Percentiles rank a stretch among this genome's conserved stretches.
phyloP scores from a whole-genome alignment of 1,284 basidiomycete genomes.

The Cronartium quercuum region DNA sequence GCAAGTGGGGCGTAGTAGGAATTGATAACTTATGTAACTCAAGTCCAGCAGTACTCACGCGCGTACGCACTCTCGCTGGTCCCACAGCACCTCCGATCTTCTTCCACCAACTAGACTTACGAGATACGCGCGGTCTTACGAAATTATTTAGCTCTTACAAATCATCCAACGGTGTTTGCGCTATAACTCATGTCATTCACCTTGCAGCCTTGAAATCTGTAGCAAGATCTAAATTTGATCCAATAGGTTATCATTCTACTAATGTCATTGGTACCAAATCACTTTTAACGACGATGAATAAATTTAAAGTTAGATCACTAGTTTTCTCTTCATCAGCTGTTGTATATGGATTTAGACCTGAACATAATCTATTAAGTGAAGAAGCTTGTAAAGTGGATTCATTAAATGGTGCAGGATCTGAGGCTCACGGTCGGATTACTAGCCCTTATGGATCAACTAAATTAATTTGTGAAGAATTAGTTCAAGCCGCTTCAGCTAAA shows the following conservation, averaged over 20 bases:
- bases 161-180: background rate
- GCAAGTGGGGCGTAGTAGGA: conserved; percentile 13
- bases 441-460: conserved; percentile 31
- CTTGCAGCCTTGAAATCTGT: conserved; percentile 36
- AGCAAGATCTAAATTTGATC: conserved; percentile 14
- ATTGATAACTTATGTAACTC: conserved; percentile 34
- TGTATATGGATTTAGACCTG: conserved; percentile 16
- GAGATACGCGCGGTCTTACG: background rate
- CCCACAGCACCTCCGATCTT: too few species aligned
- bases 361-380: background rate
- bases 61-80: conserved; percentile 3
- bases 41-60: background rate
- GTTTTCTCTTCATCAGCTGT: conserved; percentile 37
- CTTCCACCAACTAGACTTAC: conserved; percentile 24
- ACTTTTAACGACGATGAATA: conserved; percentile 19
- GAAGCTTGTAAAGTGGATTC: background rate
- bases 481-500: background rate
- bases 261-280: conserved; percentile 22
- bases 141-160: conserved; percentile 4
- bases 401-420: background rate
- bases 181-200: conserved; percentile 31
- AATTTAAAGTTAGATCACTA: background rate
- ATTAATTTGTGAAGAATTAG: conserved; percentile 35
- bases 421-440: conserved; percentile 9
- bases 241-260: conserved; percentile 21